Evolutionary conservation across 192 early-diverging fungal species (phyloP).

Genomic region (Umbelopsis sp.): DNA sequence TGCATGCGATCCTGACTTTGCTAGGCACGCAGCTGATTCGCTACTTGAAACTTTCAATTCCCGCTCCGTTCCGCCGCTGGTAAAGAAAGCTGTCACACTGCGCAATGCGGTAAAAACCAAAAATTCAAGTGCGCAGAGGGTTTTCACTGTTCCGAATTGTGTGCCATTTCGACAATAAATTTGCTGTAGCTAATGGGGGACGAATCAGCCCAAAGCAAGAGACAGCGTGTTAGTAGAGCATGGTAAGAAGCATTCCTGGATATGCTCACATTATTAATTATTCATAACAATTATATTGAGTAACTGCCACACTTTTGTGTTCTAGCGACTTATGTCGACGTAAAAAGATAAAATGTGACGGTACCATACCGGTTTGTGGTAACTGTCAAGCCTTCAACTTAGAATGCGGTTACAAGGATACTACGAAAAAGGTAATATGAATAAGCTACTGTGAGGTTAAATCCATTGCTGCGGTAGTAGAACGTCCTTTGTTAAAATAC

Average conservation of each 20-base stretch:
- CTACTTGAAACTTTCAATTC: not conserved
- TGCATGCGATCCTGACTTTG: not conserved
- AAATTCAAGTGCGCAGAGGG: not conserved
- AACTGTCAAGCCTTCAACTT: slow-evolving; percentile 72
- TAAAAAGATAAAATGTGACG: slow-evolving; percentile 88
- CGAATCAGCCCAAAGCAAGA: slow-evolving; percentile 29
- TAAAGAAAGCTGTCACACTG: not conserved
- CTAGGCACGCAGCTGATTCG: not conserved
- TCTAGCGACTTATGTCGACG: slow-evolving; percentile 74
- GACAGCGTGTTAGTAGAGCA: slow-evolving; percentile 45
- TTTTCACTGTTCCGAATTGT: not conserved
- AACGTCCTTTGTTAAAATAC: not conserved
- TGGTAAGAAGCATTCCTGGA: slow-evolving; percentile 26
- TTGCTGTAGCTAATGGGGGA: slow-evolving; percentile 5
- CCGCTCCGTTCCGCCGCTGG: slow-evolving; percentile 2
- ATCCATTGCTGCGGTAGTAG: slow-evolving; percentile 23
- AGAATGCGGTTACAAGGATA: slow-evolving; percentile 67
- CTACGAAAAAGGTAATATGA: slow-evolving; percentile 41
- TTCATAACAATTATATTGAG: not conserved
- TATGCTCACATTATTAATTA: not conserved
- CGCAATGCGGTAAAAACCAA: not conserved
- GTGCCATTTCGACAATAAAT: not conserved
- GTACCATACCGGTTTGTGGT: slow-evolving; percentile 64
- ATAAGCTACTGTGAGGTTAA: not conserved
- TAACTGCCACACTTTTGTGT: not conserved